phyloP scores from a whole-genome alignment of 2,329 filamentous ascomycete genomes.

The Nannizziopsis arthrosporioides region DNA sequence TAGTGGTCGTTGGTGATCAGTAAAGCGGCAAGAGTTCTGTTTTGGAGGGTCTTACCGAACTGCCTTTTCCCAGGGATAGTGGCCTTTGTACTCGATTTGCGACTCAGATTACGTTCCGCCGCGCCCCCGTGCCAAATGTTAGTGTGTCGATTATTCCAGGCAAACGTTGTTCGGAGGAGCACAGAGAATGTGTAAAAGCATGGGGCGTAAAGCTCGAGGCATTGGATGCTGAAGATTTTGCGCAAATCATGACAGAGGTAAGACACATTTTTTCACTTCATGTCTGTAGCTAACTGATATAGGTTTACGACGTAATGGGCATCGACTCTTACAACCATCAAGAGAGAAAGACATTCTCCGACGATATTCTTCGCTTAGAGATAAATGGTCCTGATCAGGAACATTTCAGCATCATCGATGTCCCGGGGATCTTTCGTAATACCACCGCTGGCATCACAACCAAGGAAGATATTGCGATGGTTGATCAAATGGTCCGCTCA shows the following conservation, averaged over 20 bases:
- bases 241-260: conserved; percentile 21
- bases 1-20: conserved; percentile 15
- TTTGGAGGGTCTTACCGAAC: conserved; percentile 13
- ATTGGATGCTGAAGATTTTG: conserved; percentile 18
- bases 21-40: conserved; percentile 17
- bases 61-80: conserved; percentile 13
- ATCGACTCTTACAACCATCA: conserved; percentile 11
- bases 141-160: conserved; percentile 31
- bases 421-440: conserved; percentile 11
- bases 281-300: neutral
- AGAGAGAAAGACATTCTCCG: conserved; percentile 11
- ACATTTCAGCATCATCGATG: conserved; percentile 12
- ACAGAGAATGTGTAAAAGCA: conserved; percentile 15
- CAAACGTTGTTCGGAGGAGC: conserved; percentile 16
- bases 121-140: conserved; percentile 15
- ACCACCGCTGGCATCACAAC: conserved; percentile 5
- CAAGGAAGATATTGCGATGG: conserved; percentile 16
- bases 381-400: conserved; percentile 7
- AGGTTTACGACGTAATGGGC: conserved; percentile 22
- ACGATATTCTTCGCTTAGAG: conserved; percentile 15
- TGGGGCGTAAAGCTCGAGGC: conserved; percentile 20
- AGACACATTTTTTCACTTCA: neutral
- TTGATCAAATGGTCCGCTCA: neutral
- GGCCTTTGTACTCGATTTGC: conserved; percentile 37
- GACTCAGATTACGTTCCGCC: conserved; percentile 37